Evolutionary conservation across 495 filamentous ascomycete species (phyloP), one percentile per base, ranked within the genome.

Genomic region (Ascodesmis nigricans): DNA sequence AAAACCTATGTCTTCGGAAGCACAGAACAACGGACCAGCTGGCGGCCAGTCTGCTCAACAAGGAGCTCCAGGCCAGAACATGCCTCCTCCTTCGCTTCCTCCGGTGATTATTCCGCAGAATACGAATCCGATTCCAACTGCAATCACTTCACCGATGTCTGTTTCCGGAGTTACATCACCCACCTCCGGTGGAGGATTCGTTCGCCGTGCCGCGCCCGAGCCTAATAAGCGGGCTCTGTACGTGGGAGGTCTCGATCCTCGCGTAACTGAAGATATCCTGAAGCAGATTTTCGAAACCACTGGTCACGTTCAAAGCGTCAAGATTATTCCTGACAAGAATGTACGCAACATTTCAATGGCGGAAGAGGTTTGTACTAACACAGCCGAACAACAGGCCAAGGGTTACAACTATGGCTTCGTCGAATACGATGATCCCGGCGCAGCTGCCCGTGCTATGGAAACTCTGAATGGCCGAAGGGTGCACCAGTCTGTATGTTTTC

Each of bases 401-500:
- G 87, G 87, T 23, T 84, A 78, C 63, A 99, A 99, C 64, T 99
- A 99, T 60, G 87, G 87, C 28, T 99, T 99, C 55, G 79, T 99
- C 29, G 87, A 99, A 56, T 99, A 90, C 55, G 87, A 99, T 55
- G 90, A 99, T 55, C 90, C 87, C 21, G 84, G 75, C 54, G 76
- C 81, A 22, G 87, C 87, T 40, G 90, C 95, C 53, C 72, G 87
- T 51, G 90, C 87, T 33, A 95, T 99, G 87, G 68, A 76, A 55
- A 93, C 84, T 33, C 62, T 99, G 37, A 95, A 95, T 51, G 87
- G 87, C 14, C 74, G 87, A 39, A 70, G 87, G 18, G 81, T 99
- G 38, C 87, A 95, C 50, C 82, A 95, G 58, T 71, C 78, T 54
- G 84, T 91, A 66, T 58, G 75, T 27, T 26, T 14, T 36, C 38